These are phyloP conservation scores for Chlamydomonas schloesseri DNA, from an alignment of 139 green algal species.

Conservation along the genomic window DNA sequence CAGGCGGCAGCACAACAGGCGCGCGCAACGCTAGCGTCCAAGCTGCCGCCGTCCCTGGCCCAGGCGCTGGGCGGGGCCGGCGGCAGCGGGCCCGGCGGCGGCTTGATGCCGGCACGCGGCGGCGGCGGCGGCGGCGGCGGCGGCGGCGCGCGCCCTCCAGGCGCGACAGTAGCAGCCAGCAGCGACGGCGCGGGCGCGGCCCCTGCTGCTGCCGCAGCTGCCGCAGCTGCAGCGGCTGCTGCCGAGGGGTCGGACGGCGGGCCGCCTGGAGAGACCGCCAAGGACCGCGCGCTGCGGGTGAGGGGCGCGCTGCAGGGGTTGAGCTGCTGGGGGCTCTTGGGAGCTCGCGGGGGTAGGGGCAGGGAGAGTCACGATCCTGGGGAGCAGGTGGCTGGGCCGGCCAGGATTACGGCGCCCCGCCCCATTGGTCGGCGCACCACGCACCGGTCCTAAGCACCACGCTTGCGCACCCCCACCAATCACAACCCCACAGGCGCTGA, in stretches of 20 bases:
- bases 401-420: no score
- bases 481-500: conserved; percentile 5
- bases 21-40: conserved; percentile 11
- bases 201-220: not conserved
- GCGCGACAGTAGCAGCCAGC: not conserved
- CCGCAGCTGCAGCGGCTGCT: not conserved
- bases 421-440: no score
- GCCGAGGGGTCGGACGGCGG: not conserved
- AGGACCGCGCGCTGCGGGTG: conserved; percentile 33
- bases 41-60: conserved; percentile 27
- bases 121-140: not conserved
- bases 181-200: not conserved
- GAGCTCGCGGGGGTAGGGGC: no score
- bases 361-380: no score
- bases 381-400: no score
- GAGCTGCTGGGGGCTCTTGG: not conserved
- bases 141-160: not conserved
- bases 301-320: not conserved
- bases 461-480: not conserved
- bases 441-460: no score
- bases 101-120: not conserved
- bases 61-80: not conserved
- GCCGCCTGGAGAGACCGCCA: conserved; percentile 14
- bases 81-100: not conserved
- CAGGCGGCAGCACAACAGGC: conserved; percentile 24